Evolutionary conservation across 441 rosid species (phyloP).

Genomic region (Biscutella laevigata): DNA sequence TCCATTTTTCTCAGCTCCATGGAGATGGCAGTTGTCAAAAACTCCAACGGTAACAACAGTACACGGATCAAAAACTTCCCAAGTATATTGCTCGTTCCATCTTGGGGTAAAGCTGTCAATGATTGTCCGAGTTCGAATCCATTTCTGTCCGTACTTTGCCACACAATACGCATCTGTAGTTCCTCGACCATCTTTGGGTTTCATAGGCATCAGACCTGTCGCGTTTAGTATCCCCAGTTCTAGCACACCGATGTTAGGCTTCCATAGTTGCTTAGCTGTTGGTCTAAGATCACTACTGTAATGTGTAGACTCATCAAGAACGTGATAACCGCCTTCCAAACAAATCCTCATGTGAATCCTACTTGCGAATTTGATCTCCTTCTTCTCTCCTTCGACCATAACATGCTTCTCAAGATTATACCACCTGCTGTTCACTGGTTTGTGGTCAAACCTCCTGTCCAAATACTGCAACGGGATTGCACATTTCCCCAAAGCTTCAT

Average conservation of each 20-base stretch:
- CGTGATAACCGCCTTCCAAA: conserved; percentile 95
- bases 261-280: conserved; percentile 89
- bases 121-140: conserved; percentile 88
- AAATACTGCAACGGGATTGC: conserved; percentile 43
- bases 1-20: conserved; percentile 64
- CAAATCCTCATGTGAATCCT: conserved; percentile 83
- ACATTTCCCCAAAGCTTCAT: conserved; percentile 76
- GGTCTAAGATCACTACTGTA: conserved; percentile 94
- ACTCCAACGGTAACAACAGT: conserved; percentile 91
- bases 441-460: conserved; percentile 76
- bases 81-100: conserved; percentile 96
- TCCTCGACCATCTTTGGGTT: conserved; percentile 78
- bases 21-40: conserved; percentile 81
- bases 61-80: conserved; percentile 97
- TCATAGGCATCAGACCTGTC: conserved; percentile 82
- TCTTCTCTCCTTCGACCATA: conserved; percentile 66
- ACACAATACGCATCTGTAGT: conserved; percentile 95
- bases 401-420: conserved; percentile 71
- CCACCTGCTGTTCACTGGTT: conserved; percentile 68
- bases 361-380: conserved; percentile 76
- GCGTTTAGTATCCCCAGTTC: conserved; percentile 81
- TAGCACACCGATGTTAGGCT: conserved; percentile 70
- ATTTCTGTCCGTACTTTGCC: conserved; percentile 89
- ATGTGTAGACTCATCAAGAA: conserved; percentile 89
- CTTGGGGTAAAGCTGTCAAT: conserved; percentile 77